phyloP scores from a whole-genome alignment of 148 eudicot genomes.

The Cornus florida region DNA sequence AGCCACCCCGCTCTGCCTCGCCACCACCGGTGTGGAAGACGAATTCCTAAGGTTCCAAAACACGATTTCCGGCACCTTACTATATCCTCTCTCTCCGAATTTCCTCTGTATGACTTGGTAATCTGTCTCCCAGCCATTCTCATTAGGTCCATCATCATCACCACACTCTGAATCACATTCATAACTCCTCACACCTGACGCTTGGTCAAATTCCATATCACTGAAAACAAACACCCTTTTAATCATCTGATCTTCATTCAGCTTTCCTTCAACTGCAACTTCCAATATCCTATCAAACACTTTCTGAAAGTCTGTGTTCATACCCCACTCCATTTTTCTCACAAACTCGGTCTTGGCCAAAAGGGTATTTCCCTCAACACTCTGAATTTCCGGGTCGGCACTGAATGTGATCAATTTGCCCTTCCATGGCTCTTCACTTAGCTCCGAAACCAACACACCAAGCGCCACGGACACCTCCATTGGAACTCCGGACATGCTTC shows the following conservation, averaged over 20 bases:
- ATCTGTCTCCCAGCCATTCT: constrained; percentile 39
- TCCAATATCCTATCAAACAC: constrained; percentile 42
- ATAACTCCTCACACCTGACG: too few species aligned
- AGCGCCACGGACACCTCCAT: constrained; percentile 48
- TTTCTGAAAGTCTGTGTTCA: constrained; percentile 34
- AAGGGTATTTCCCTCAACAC: constrained; percentile 19
- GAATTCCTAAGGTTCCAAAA: constrained; percentile 37
- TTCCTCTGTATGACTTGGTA: constrained; percentile 30
- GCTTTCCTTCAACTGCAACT: constrained; percentile 23
- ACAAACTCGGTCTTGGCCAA: constrained; percentile 27
- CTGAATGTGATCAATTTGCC: constrained; percentile 40
- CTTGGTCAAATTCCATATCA: constrained; percentile 52
- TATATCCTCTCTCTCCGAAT: constrained; percentile 22
- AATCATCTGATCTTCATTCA: constrained; percentile 39
- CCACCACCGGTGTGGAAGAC: constrained; percentile 25
- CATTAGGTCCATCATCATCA: too few species aligned
- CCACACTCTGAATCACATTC: too few species aligned
- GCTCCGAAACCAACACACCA: constrained; percentile 35
- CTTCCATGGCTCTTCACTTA: constrained; percentile 40
- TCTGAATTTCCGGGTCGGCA: constrained; percentile 22
- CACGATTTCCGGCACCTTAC: constrained; percentile 31
- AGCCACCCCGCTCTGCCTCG: constrained; percentile 28
- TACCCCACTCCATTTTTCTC: constrained; percentile 25
- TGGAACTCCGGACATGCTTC: constrained; percentile 33
- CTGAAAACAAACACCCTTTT: constrained; percentile 51